Conservation (phyloP, 306 rosid species). For the Lathyrus oleraceus region DNA sequence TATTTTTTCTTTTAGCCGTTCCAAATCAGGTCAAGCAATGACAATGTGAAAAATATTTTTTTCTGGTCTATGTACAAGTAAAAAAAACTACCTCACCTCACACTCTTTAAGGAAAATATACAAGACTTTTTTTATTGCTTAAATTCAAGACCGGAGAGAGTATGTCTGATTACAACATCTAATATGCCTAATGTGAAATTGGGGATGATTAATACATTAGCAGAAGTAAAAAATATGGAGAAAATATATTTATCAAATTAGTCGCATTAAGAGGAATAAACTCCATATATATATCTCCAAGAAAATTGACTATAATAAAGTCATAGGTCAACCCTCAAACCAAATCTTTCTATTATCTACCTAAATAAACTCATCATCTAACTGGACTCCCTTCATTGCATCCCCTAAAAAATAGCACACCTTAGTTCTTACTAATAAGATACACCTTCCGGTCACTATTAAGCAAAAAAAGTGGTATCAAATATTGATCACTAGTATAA, state of each 20-base stretch:
- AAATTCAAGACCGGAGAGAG: no score
- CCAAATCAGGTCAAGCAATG: neutral
- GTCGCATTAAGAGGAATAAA: conserved; percentile 4
- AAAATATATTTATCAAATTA: conserved; percentile 1
- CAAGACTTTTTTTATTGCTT: no score
- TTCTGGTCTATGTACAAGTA: no score
- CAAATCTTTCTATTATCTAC: conserved; percentile 15
- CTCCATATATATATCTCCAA: conserved; percentile 7
- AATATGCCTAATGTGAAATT: conserved; percentile 10
- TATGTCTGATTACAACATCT: conserved; percentile 24
- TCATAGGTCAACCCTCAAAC: conserved; percentile 11
- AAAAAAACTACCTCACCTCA: no score
- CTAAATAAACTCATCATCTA: conserved; percentile 14
- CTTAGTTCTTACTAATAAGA: neutral
- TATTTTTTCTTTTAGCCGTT: conserved; percentile 15
- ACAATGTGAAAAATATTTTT: conserved; percentile 5
- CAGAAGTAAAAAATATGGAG: neutral
- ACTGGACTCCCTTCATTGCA: conserved; percentile 4
- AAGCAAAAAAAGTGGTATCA: no score
- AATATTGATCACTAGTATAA: no score
- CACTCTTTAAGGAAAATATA: no score
- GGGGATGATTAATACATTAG: neutral
- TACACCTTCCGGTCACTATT: no score
- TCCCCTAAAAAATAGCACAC: conserved; percentile 9
- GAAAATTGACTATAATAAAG: conserved; percentile 17